These are phyloP conservation scores for Salix dunnii DNA, from an alignment of 345 rosid species.

Conservation along the genomic window DNA sequence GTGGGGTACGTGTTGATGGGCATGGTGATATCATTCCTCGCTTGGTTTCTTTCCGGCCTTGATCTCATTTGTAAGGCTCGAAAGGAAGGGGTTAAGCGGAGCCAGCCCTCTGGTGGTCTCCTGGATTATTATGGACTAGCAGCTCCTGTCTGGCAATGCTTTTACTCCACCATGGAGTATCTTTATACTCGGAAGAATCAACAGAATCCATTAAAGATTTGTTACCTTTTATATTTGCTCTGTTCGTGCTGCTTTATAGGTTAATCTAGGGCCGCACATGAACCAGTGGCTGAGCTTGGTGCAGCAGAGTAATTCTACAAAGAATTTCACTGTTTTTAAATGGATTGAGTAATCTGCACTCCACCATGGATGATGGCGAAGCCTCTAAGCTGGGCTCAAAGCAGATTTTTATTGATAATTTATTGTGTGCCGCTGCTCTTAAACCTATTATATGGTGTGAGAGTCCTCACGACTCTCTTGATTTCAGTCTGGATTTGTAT, in stretches of 20 bases:
- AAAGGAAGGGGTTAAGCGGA: neutral
- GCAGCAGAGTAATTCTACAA: too few species aligned
- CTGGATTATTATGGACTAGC: neutral
- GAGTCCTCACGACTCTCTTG: neutral
- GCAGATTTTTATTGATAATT: too few species aligned
- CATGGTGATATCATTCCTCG: neutral
- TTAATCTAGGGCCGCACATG: neutral
- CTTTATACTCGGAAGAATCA: neutral
- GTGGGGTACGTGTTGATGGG: neutral
- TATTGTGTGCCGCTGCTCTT: neutral
- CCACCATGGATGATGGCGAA: too few species aligned
- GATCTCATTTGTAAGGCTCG: neutral
- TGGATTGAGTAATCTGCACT: too few species aligned
- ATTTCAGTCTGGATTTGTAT: neutral
- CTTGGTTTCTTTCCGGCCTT: neutral
- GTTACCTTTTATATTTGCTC: neutral
- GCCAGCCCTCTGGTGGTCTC: neutral
- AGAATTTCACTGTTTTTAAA: too few species aligned
- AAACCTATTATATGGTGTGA: neutral
- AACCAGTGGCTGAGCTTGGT: neutral
- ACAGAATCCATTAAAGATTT: constrained; percentile 5
- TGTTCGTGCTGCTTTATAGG: neutral
- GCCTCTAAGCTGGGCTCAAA: too few species aligned
- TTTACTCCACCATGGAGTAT: neutral
- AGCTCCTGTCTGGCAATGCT: constrained; percentile 3